A percentile compares a stretch with the other conserved stretches of the same genome.
These are phyloP conservation scores for Allium cepa DNA, from an alignment of 106 monocot species.

Conservation along the genomic window DNA sequence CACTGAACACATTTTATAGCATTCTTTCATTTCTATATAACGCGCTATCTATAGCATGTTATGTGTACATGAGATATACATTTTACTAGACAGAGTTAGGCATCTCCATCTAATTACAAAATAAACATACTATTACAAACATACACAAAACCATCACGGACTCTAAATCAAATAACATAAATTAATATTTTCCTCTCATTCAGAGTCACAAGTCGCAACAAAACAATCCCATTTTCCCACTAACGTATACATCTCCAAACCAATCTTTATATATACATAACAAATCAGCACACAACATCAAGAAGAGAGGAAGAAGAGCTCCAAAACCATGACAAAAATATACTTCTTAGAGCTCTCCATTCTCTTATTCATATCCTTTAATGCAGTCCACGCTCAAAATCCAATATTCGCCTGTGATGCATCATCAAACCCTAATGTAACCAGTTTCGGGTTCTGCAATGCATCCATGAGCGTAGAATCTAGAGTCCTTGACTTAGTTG, in stretches of 20 bases:
- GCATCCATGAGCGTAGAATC: constrained; percentile 13
- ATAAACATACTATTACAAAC: too few species aligned
- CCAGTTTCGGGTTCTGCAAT: constrained; percentile 41
- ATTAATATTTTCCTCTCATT: background rate
- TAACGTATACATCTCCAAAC: background rate
- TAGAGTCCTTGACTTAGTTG: constrained; percentile 38
- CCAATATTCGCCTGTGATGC: constrained; percentile 58
- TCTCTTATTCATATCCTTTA: background rate
- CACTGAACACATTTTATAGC: too few species aligned
- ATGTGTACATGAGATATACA: too few species aligned
- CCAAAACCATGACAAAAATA: background rate
- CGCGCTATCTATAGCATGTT: too few species aligned
- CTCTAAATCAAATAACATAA: too few species aligned
- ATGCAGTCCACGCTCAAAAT: constrained; percentile 12
- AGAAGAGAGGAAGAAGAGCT: background rate
- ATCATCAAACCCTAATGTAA: constrained; percentile 22
- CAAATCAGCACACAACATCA: background rate
- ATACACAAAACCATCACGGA: too few species aligned
- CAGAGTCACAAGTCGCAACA: constrained; percentile 14
- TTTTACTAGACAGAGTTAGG: too few species aligned
- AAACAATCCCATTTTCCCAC: constrained; percentile 5
- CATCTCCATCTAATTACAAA: too few species aligned
- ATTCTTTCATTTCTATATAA: too few species aligned
- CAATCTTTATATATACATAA: background rate
- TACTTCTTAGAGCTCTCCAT: constrained; percentile 3